These are phyloP conservation scores for Morella rubra DNA, from an alignment of 306 rosid genomes.

Conservation along the genomic window DNA sequence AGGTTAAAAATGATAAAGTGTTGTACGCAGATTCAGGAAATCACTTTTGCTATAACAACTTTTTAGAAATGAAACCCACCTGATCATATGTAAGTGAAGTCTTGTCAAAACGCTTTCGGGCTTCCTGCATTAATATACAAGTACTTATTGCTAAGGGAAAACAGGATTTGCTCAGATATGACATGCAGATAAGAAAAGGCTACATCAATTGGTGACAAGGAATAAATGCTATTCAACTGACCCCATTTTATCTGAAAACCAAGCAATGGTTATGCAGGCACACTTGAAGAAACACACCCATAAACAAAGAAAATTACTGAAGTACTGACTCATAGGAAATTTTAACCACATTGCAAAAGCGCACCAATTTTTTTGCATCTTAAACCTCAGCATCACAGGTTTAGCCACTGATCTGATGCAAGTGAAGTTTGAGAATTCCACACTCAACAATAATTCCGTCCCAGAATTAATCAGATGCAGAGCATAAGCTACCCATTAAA, in stretches of 20 bases:
- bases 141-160: constrained; percentile 26
- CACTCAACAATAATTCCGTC: background rate
- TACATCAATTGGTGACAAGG: background rate
- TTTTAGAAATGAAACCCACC: constrained; percentile 47
- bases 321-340: background rate
- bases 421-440: constrained; percentile 6
- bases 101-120: constrained; percentile 85
- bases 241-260: background rate
- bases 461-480: background rate
- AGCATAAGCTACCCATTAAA: background rate
- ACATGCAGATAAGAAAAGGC: constrained; percentile 15
- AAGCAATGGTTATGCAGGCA: background rate
- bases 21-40: no score
- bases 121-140: constrained; percentile 59
- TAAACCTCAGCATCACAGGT: background rate
- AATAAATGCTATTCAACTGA: background rate
- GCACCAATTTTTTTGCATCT: background rate
- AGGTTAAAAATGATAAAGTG: constrained; percentile 7
- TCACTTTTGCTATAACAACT: background rate
- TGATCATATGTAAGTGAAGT: constrained; percentile 65
- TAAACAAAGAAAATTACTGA: background rate
- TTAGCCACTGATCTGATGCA: background rate
- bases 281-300: background rate
- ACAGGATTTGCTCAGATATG: constrained; percentile 4
- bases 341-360: background rate